phyloP scores from a whole-genome alignment of 2,329 filamentous ascomycete species.

The Sporothrix variecibatus region DNA sequence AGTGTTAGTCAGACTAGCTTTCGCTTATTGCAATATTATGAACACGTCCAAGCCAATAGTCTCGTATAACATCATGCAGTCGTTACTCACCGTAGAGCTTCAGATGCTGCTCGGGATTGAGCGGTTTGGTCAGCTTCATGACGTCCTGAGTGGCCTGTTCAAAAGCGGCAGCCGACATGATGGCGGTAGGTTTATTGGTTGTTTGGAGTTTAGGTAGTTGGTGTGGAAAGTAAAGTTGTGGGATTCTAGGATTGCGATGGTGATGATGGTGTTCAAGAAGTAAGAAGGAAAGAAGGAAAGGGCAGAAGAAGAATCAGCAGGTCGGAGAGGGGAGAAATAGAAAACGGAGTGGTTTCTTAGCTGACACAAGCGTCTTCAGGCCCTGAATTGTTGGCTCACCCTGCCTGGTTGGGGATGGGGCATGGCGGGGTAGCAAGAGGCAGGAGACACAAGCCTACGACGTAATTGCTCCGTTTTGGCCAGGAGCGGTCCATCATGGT shows the following conservation, averaged over 20 bases:
- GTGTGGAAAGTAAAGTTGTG: not conserved
- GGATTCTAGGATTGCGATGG: not conserved
- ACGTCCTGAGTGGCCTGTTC: slow-evolving; percentile 1
- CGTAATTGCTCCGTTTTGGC: not conserved
- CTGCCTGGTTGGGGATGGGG: not conserved
- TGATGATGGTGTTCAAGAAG: not conserved
- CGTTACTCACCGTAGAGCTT: not conserved
- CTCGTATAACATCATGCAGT: not conserved
- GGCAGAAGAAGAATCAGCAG: not conserved
- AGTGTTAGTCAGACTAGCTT: not conserved
- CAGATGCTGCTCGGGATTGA: not conserved
- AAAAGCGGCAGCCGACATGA: slow-evolving; percentile 4
- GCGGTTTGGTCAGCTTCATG: not conserved
- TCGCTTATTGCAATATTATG: not conserved
- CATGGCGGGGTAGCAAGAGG: not conserved
- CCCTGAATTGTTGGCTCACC: not conserved
- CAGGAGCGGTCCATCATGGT: not conserved
- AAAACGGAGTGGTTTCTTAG: not conserved
- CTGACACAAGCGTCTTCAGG: not conserved
- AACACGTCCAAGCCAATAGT: not conserved
- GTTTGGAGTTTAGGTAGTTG: not conserved
- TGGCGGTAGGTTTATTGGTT: not conserved
- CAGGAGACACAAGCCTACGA: not conserved
- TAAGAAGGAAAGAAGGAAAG: not conserved
- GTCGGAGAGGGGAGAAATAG: not conserved